Percentiles rank a stretch among this genome's conserved stretches.
Evolutionary conservation across 2,329 filamentous ascomycete genomes (phyloP).

Genomic region (Onygenales sp.): DNA sequence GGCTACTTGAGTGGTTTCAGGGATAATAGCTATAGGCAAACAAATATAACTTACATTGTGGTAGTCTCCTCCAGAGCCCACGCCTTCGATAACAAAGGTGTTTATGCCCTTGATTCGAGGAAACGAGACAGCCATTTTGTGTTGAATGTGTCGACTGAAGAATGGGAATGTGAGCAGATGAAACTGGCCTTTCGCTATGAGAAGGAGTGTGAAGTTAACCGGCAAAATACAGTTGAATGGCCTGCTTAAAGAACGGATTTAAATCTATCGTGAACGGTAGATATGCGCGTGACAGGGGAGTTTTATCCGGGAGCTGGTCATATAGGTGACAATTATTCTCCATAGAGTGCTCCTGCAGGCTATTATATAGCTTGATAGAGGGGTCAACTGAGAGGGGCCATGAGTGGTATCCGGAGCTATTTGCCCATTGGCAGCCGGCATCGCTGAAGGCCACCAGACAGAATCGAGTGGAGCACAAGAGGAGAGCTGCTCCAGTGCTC

Average conservation of each 20-base stretch:
- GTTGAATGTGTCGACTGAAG: background rate
- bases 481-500: background rate
- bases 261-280: background rate
- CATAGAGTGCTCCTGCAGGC: too few relatives aligned
- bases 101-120: slow-evolving; percentile 37
- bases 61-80: slow-evolving; percentile 50
- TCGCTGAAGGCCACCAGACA: background rate
- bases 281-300: background rate
- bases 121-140: slow-evolving; percentile 17
- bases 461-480: background rate
- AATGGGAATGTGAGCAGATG: background rate
- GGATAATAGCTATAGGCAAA: background rate
- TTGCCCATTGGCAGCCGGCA: background rate
- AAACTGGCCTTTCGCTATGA: too few relatives aligned
- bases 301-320: background rate
- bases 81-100: slow-evolving; percentile 38
- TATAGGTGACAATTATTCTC: too few relatives aligned
- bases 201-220: background rate
- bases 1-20: background rate
- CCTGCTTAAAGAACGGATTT: background rate
- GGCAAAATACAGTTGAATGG: background rate
- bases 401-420: background rate
- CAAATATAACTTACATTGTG: slow-evolving; percentile 72
- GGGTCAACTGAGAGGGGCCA: background rate
- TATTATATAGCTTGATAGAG: too few relatives aligned